Evolutionary conservation across 2,329 filamentous ascomycete genomes (phyloP).

Genomic region (Diaporthe aspalathi): DNA sequence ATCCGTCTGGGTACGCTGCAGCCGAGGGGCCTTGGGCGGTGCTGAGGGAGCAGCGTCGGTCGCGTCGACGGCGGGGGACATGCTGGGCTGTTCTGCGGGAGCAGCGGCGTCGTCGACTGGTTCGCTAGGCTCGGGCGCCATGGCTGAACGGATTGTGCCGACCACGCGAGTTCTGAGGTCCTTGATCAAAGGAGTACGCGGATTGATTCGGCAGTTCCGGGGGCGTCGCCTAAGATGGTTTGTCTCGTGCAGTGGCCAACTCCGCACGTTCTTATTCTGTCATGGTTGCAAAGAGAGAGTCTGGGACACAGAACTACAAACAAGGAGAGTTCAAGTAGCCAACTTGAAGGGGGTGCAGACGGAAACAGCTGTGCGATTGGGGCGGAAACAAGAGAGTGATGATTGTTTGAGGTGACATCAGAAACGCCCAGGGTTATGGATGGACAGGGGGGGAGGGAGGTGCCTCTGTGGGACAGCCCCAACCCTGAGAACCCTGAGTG

Average conservation of each 20-base stretch:
- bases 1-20: conserved; percentile 37
- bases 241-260: not conserved
- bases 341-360: conserved; percentile 8
- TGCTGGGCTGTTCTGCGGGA: not conserved
- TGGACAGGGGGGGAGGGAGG: not conserved
- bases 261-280: not conserved
- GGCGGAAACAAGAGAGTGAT: conserved; percentile 7
- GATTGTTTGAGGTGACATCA: conserved; percentile 30
- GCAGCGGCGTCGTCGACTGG: conserved; percentile 13
- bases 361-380: conserved; percentile 5
- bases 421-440: conserved; percentile 24
- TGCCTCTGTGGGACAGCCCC: not conserved
- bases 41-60: conserved; percentile 9
- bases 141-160: conserved; percentile 5
- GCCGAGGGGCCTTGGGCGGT: conserved; percentile 2
- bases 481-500: conserved; percentile 6
- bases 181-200: not conserved
- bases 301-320: not conserved
- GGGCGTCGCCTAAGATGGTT: not conserved
- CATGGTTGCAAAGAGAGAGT: not conserved
- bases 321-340: not conserved
- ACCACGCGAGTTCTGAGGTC: not conserved
- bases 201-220: not conserved
- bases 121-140: conserved; percentile 21
- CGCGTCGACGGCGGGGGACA: conserved; percentile 9